phyloP scores from a whole-genome alignment of 192 early-diverging fungal genomes.

The Allomyces macrogynus region DNA sequence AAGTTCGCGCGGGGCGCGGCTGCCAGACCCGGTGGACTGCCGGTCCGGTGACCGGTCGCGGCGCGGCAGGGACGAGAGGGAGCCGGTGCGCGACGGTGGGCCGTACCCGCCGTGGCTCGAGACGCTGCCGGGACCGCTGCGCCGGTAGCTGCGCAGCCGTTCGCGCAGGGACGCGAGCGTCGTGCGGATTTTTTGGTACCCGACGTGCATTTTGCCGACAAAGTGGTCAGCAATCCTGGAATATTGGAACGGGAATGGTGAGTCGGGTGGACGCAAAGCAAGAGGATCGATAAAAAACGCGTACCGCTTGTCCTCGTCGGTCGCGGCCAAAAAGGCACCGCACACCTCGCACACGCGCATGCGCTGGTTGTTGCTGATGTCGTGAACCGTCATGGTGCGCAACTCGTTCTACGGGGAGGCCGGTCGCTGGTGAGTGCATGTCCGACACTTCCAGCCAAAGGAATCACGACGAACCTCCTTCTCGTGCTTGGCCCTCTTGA shows the following conservation, averaged over 20 bases:
- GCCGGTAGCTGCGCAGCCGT: background rate
- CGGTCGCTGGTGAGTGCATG: background rate
- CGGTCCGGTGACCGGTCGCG: background rate
- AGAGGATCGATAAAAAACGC: background rate
- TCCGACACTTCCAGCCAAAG: too few relatives aligned
- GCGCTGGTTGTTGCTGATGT: background rate
- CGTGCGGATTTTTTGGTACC: background rate
- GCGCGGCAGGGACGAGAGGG: too few relatives aligned
- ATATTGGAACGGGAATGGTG: background rate
- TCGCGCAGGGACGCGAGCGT: background rate
- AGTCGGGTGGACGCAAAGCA: background rate
- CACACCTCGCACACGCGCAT: background rate
- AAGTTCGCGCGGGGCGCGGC: background rate
- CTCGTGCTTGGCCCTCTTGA: background rate
- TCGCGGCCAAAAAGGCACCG: background rate
- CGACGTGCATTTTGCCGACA: background rate
- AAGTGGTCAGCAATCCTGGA: background rate
- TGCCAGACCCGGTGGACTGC: background rate
- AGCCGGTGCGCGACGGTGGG: background rate
- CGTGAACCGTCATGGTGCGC: background rate
- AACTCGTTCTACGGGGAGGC: background rate
- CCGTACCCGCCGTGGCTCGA: background rate
- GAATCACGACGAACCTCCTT: background rate
- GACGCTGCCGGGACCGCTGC: background rate
- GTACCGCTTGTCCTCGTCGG: background rate